Evolutionary conservation across 2,329 filamentous ascomycete species (phyloP), one percentile per base, ranked within the genome.

Genomic region (Cercospora sp.): DNA sequence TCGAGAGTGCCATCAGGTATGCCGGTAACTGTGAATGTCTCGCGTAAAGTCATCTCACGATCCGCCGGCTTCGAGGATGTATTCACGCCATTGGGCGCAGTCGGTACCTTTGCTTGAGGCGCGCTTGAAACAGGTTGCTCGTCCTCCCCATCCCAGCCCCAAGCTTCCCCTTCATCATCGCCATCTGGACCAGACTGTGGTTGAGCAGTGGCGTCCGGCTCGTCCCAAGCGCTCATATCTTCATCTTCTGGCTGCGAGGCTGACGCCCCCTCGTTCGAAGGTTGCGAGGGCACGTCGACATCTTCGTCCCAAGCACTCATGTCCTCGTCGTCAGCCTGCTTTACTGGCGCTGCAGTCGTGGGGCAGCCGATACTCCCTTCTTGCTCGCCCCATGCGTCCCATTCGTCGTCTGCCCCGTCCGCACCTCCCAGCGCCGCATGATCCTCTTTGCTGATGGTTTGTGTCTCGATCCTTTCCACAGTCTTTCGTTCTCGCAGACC

Each of bases 11-110:
- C 87, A 69, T 93, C 90, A 0, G 95, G 94, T 78, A 97, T 90
- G 2, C 91, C 91, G 0, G 94, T 97, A 62, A 97, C 91, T 67
- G 89, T 91, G 78, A 97, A 99, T 1, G 87, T 91, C 80, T 99
- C 95, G 69, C 86, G 91, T 55, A 98, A 81, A 0, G 91, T 91
- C 68, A 98, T 69, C 62, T 79, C 75, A 20, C 74, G 74, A 57
- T 79, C 70, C 0, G 72, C 36, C 23, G 74, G 40, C 45, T 76
- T 67, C 2, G 74, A 57, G 23, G 59, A 48, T 36, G 62, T 70
- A 16, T 77, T 70, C 3, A 76, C 67, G 26, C 73, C 73, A 60
- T 79, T 80, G 13, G 70, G 77, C 18, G 45, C 30, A 26, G 60
- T 31, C 9, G 67, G 48, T 31, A 57, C 42, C 45, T 60, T 51